Percentiles rank a stretch among this genome's conserved stretches.
Evolutionary conservation across 139 green algal genomes (phyloP).

Genomic region (Protoeuglena noctilucae): DNA sequence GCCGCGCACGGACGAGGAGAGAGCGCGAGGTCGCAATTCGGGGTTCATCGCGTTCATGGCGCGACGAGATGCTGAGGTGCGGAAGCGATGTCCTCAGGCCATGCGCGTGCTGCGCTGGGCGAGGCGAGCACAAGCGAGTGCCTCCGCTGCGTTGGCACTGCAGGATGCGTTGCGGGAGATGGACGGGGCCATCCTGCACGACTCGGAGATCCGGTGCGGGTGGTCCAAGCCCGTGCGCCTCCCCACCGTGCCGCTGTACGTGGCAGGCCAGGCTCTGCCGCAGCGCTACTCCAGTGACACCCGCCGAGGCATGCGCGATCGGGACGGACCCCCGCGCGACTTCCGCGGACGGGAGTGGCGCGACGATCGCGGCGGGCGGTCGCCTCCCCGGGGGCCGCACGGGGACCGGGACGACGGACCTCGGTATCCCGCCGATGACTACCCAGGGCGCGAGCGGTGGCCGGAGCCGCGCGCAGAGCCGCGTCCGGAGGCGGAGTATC

Average conservation of each 20-base stretch:
- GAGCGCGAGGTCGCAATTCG: slow-evolving; percentile 59
- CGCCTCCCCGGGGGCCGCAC: background rate
- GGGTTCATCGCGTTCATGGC: slow-evolving; percentile 96
- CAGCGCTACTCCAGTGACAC: slow-evolving; percentile 3
- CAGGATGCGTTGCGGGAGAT: slow-evolving; percentile 54
- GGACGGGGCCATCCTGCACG: slow-evolving; percentile 57
- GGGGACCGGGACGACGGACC: too few species aligned
- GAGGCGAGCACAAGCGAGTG: too few species aligned
- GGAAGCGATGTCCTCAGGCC: too few species aligned
- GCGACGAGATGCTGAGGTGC: slow-evolving; percentile 48
- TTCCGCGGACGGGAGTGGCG: background rate
- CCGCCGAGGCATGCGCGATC: too few species aligned
- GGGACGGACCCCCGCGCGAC: too few species aligned
- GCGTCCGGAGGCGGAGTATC: background rate
- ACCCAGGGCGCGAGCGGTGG: slow-evolving; percentile 10
- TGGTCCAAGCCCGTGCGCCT: slow-evolving; percentile 84
- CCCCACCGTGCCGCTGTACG: slow-evolving; percentile 50
- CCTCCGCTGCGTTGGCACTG: slow-evolving; percentile 6
- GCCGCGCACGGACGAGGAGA: slow-evolving; percentile 85
- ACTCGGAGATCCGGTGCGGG: slow-evolving; percentile 62
- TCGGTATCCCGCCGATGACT: too few species aligned
- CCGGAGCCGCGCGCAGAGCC: background rate
- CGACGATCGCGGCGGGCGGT: background rate
- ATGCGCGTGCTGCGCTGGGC: too few species aligned
- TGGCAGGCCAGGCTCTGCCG: slow-evolving; percentile 4